Evolutionary conservation across 768 basidiomycete genomes (phyloP).

Genomic region (Xerocomellus intermedius): DNA sequence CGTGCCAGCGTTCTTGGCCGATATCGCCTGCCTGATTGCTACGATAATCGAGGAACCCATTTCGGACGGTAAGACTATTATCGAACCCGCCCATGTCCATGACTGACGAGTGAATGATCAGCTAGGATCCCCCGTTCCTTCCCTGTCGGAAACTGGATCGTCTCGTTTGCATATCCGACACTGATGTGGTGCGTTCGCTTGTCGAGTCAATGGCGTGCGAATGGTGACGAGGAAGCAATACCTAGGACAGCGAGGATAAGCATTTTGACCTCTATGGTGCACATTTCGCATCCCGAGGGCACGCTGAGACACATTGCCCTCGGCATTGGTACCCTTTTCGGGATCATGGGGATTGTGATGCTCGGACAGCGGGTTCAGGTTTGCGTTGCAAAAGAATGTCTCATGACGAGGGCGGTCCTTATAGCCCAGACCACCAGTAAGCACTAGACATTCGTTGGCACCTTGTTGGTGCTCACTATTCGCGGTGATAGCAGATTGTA

Average conservation of each 20-base stretch:
- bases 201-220: not conserved
- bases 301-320: slow-evolving; percentile 1
- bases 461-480: not conserved
- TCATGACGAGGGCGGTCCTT: slow-evolving; percentile 1
- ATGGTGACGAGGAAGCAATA: not conserved
- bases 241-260: slow-evolving; percentile 26
- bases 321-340: slow-evolving; percentile 16
- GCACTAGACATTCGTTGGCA: not conserved
- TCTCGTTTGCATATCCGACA: slow-evolving; percentile 18
- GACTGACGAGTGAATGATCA: not conserved
- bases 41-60: slow-evolving; percentile 9
- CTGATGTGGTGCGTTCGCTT: slow-evolving; percentile 15
- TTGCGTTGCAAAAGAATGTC: slow-evolving; percentile 11
- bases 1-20: slow-evolving; percentile 13
- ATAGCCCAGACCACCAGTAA: slow-evolving; percentile 23
- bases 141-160: slow-evolving; percentile 7
- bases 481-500: slow-evolving; percentile 16
- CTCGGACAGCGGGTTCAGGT: slow-evolving; percentile 7
- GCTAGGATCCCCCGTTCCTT: slow-evolving; percentile 7
- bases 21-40: slow-evolving; percentile 8
- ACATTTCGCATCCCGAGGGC: slow-evolving; percentile 19
- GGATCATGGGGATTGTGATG: slow-evolving; percentile 7
- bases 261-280: slow-evolving; percentile 23
- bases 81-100: not conserved
- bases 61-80: not conserved